Evolutionary conservation across 1,284 basidiomycete genomes (phyloP).

Genomic region (Boletus semigastroideus): DNA sequence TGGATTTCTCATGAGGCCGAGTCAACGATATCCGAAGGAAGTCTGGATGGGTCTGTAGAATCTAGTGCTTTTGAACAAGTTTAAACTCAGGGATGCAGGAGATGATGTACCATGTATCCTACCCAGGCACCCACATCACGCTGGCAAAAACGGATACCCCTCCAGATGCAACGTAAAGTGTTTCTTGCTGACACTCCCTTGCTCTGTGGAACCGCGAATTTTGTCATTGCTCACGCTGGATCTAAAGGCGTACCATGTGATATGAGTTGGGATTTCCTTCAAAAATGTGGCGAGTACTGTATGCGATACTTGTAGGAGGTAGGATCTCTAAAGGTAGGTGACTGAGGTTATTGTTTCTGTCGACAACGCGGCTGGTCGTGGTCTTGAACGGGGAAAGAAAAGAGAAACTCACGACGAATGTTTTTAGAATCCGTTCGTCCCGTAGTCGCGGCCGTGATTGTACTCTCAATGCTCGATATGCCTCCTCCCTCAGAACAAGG

Average conservation of each 20-base stretch:
- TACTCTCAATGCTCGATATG: background rate
- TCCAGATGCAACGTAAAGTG: background rate
- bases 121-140: background rate
- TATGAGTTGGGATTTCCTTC: background rate
- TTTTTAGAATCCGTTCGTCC: constrained; percentile 8
- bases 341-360: background rate
- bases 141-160: constrained; percentile 5
- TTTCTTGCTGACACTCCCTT: background rate
- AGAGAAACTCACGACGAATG: background rate
- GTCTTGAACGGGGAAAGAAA: too few relatives aligned
- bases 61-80: background rate
- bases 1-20: background rate
- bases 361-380: background rate
- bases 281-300: background rate
- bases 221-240: too few relatives aligned
- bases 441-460: background rate
- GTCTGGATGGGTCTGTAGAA: background rate
- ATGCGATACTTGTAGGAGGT: background rate
- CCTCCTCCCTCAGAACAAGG: too few relatives aligned
- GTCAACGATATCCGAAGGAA: background rate
- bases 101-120: constrained; percentile 4
- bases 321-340: background rate
- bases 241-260: background rate
- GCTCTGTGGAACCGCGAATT: background rate
- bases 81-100: too few relatives aligned